Conservation (phyloP, 495 filamentous ascomycete genomes). For the Amphirosellinia nigrospora region DNA sequence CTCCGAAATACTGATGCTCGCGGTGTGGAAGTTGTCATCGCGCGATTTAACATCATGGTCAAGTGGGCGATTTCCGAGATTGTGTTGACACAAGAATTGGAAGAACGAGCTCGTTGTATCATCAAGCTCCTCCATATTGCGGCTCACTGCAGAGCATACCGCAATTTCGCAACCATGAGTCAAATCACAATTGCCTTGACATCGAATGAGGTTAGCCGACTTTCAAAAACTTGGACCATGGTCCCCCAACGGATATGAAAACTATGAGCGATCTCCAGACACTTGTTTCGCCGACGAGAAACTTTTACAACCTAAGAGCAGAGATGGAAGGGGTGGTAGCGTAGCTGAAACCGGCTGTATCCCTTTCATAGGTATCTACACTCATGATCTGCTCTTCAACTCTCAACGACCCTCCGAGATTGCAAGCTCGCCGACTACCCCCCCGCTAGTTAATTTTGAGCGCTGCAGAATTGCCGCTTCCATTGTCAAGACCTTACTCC, state of each 20-base stretch:
- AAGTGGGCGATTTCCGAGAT: conserved; percentile 96
- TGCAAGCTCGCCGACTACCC: conserved; percentile 66
- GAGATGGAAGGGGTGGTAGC: conserved; percentile 80
- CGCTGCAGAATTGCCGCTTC: conserved; percentile 85
- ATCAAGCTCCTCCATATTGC: conserved; percentile 94
- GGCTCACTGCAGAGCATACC: conserved; percentile 77
- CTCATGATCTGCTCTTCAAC: conserved; percentile 96
- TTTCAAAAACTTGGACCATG: conserved; percentile 81
- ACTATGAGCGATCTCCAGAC: conserved; percentile 81
- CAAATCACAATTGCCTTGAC: conserved; percentile 92
- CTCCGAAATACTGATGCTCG: conserved; percentile 78
- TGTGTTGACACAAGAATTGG: conserved; percentile 78
- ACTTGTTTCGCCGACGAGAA: conserved; percentile 83
- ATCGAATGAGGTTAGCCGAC: conserved; percentile 76
- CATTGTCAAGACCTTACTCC: conserved; percentile 91
- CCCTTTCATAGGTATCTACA: conserved; percentile 94
- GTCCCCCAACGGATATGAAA: conserved; percentile 70
- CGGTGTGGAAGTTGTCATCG: conserved; percentile 94
- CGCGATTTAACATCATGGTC: conserved; percentile 95
- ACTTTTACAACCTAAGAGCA: conserved; percentile 85
- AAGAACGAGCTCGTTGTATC: conserved; percentile 83
- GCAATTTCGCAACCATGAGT: conserved; percentile 96
- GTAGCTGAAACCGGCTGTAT: conserved; percentile 83
- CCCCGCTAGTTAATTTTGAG: conserved; percentile 93
- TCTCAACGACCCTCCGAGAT: conserved; percentile 80